Evolutionary conservation across 345 rosid genomes (phyloP).

Genomic region (Limnanthes douglasii): DNA sequence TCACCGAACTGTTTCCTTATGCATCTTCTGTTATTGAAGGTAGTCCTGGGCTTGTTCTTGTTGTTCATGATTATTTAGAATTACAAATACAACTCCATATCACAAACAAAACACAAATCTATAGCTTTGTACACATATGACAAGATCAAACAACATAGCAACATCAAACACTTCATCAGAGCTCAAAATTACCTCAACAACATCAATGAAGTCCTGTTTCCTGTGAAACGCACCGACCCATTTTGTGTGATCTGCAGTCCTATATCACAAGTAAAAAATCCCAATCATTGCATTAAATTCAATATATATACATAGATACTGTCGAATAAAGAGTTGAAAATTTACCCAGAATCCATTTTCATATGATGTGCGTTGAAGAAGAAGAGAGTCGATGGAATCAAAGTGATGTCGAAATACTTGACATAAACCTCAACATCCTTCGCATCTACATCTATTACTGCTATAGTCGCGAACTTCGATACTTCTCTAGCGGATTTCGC

Average conservation of each 20-base stretch:
- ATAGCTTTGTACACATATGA: no score
- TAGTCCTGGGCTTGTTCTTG: background rate
- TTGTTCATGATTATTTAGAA: background rate
- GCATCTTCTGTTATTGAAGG: background rate
- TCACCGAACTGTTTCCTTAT: no score
- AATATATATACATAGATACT: background rate
- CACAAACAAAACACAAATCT: background rate
- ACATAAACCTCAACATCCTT: constrained; percentile 70
- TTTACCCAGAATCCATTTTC: constrained; percentile 92
- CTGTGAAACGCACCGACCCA: constrained; percentile 75
- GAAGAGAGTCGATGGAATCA: constrained; percentile 65
- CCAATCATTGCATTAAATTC: background rate
- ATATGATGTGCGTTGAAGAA: constrained; percentile 94
- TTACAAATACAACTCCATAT: background rate
- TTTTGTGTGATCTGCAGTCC: constrained; percentile 85
- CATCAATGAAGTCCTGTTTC: constrained; percentile 88
- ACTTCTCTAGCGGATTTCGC: constrained; percentile 62
- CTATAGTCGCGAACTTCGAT: constrained; percentile 51
- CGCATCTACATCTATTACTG: constrained; percentile 55
- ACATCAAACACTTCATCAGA: background rate
- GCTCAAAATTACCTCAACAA: constrained; percentile 47
- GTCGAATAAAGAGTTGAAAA: background rate
- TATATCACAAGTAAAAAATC: constrained; percentile 13
- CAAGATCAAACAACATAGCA: background rate
- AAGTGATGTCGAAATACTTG: constrained; percentile 66